Percentiles rank a stretch among this genome's conserved stretches.
phyloP scores from a whole-genome alignment of 345 rosid species.

The Lepidium sativum region DNA sequence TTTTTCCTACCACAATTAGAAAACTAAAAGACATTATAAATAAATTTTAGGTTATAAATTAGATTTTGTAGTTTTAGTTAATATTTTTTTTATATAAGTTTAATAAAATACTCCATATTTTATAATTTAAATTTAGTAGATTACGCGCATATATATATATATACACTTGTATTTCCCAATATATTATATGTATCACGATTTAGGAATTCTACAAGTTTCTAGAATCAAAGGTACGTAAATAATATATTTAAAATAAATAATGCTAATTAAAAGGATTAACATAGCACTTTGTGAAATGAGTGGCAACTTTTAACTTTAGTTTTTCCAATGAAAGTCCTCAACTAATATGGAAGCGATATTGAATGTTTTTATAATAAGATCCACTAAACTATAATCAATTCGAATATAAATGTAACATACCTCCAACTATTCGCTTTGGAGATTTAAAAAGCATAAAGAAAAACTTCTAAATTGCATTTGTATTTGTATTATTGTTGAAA shows the following conservation, averaged over 20 bases:
- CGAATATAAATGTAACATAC: background rate
- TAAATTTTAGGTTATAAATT: too few relatives aligned
- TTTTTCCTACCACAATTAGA: too few relatives aligned
- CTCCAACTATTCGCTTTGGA: slow-evolving; percentile 17
- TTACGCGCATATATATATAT: slow-evolving; percentile 12
- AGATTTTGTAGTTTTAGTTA: too few relatives aligned
- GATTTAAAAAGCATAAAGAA: background rate
- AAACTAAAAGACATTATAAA: too few relatives aligned
- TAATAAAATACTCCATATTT: too few relatives aligned
- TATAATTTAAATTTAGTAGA: slow-evolving; percentile 5
- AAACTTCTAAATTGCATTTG: too few relatives aligned
- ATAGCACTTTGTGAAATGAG: background rate
- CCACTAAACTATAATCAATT: slow-evolving; percentile 11
- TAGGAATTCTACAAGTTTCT: slow-evolving; percentile 6
- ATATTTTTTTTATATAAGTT: too few relatives aligned
- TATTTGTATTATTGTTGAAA: background rate
- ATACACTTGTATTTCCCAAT: slow-evolving; percentile 3
- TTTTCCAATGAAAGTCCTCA: background rate
- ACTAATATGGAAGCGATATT: slow-evolving; percentile 4
- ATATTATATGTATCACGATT: background rate
- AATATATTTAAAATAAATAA: background rate
- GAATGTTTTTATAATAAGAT: background rate
- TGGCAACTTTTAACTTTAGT: background rate
- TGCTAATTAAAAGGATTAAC: background rate
- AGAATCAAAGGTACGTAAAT: background rate